Evolutionary conservation across 305 asterid genomes (phyloP).

Genomic region (Fraxinus floribunda): DNA sequence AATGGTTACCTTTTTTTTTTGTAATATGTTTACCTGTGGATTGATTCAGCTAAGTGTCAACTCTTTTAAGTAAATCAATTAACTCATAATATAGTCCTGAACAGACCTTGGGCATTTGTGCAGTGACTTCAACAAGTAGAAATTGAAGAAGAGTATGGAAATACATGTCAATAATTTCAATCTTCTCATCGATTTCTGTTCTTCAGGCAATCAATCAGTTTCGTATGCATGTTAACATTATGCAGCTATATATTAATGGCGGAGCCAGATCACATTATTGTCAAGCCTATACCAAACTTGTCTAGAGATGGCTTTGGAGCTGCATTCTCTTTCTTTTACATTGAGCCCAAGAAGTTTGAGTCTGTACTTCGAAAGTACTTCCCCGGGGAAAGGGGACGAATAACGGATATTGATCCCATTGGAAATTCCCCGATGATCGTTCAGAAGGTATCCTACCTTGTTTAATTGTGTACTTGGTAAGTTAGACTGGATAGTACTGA

Average conservation of each 20-base stretch:
- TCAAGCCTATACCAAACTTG: slow-evolving; percentile 88
- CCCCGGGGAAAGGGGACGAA: slow-evolving; percentile 72
- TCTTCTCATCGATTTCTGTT: slow-evolving; percentile 7
- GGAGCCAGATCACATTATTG: slow-evolving; percentile 31
- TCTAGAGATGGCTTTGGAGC: slow-evolving; percentile 70
- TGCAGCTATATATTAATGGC: slow-evolving; percentile 85
- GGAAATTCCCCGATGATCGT: slow-evolving; percentile 96
- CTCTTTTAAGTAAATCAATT: neutral
- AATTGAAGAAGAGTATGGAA: slow-evolving; percentile 73
- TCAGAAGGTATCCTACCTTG: slow-evolving; percentile 57
- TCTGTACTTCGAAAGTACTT: slow-evolving; percentile 61
- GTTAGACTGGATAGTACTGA: neutral
- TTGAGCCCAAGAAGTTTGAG: slow-evolving; percentile 86
- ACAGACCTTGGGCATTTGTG: slow-evolving; percentile 98
- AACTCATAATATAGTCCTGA: slow-evolving; percentile 57
- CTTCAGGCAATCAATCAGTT: slow-evolving; percentile 1
- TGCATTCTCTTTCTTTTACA: slow-evolving; percentile 92
- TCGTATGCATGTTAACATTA: neutral
- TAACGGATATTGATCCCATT: slow-evolving; percentile 81
- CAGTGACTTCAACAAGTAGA: slow-evolving; percentile 93
- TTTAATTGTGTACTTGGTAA: neutral
- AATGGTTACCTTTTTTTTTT: too few species aligned
- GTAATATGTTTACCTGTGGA: neutral
- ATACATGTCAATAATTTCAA: neutral
- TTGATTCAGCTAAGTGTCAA: neutral